Conservation (phyloP, 208 protist species). For the Phytomonas serpens region DNA sequence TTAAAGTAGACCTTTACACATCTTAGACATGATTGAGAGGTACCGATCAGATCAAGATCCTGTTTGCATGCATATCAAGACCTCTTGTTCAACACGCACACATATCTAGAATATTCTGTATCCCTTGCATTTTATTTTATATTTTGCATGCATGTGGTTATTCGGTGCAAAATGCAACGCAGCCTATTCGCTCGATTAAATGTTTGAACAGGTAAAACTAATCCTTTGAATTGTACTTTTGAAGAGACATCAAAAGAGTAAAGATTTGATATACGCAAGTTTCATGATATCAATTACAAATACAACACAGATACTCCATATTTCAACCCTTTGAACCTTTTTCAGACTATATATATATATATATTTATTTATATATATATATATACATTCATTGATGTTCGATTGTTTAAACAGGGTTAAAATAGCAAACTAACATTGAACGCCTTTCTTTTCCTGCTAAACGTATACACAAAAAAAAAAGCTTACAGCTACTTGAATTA, state of each 20-base stretch:
- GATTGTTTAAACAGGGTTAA: background rate
- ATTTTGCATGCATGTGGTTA: background rate
- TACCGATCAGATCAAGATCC: background rate
- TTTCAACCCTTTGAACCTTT: background rate
- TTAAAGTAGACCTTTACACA: background rate
- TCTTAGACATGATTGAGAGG: background rate
- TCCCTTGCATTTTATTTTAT: slow-evolving; percentile 4
- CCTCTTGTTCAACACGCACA: background rate
- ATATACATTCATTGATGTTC: background rate
- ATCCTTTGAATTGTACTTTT: background rate
- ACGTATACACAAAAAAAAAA: slow-evolving; percentile 5
- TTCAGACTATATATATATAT: background rate
- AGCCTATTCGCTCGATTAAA: background rate
- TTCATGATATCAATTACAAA: background rate
- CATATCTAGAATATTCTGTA: slow-evolving; percentile 11
- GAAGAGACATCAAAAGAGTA: background rate
- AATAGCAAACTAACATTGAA: background rate
- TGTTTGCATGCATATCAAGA: background rate
- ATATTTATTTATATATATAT: background rate
- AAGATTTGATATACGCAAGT: background rate
- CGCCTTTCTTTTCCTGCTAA: slow-evolving; percentile 10
- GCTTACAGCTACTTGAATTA: slow-evolving; percentile 8
- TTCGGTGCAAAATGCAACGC: background rate
- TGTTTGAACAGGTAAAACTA: background rate
- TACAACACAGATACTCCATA: background rate